These are phyloP conservation scores for Beauveria australis DNA, from an alignment of 2,329 filamentous ascomycete species.

Conservation along the genomic window DNA sequence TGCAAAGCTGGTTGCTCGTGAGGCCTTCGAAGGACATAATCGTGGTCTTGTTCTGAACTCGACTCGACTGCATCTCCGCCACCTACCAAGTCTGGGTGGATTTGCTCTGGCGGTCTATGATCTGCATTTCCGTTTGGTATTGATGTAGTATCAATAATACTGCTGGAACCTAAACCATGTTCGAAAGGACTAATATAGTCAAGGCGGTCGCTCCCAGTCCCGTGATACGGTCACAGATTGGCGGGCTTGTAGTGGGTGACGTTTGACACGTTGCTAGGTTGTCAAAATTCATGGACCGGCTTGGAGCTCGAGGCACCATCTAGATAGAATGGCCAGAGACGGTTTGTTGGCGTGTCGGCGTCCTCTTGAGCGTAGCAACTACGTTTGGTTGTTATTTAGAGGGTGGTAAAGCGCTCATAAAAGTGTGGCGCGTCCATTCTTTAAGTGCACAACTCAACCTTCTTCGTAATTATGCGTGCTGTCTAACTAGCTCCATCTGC, in stretches of 20 bases:
- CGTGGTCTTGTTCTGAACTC: not conserved
- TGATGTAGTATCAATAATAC: not conserved
- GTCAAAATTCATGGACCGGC: not conserved
- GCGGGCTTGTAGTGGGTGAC: slow-evolving; percentile 13
- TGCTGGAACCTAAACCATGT: not conserved
- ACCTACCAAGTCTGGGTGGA: no score
- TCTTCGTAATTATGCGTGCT: no score
- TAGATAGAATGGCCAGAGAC: slow-evolving; percentile 23
- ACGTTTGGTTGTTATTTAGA: not conserved
- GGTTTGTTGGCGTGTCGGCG: not conserved
- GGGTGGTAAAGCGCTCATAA: no score
- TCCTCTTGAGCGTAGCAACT: not conserved
- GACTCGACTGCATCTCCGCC: not conserved
- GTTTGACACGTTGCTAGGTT: not conserved
- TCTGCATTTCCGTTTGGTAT: not conserved
- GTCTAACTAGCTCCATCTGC: no score
- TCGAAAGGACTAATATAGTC: not conserved
- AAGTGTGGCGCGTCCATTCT: no score
- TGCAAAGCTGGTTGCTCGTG: not conserved
- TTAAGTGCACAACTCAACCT: no score
- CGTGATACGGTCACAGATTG: slow-evolving; percentile 28
- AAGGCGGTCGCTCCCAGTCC: slow-evolving; percentile 13
- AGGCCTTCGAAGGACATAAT: no score
- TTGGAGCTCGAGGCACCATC: slow-evolving; percentile 14
- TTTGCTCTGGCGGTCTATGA: not conserved